Base-by-base conservation (phyloP, 352 stramenopile genomes). In the Phytophthora sansomeana region DNA sequence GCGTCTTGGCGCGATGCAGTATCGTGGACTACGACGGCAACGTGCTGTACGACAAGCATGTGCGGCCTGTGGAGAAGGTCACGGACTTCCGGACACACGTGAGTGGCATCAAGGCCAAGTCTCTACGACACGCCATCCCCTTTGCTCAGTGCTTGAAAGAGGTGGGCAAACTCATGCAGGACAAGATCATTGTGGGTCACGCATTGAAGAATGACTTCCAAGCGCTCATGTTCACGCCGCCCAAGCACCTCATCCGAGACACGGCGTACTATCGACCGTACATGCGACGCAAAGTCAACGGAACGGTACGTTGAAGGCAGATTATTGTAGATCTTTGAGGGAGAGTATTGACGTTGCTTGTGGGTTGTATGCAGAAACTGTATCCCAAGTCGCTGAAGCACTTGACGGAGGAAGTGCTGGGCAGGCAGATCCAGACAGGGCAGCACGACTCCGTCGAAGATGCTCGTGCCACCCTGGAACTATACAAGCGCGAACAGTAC, bases 381-480 rank as follows among this genome's bases (percentile, higher is more conserved):
- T 92, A 78, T 52, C 88, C 88, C 4, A 93, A 93, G 69, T 88
- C 88, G 43, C 67, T 96, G 29, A 93, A 92, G 75, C 60, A 91
- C 52, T 71, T 96, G 51, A 71, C 85, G 9, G 69, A 87, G 48
- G 86, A 95, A 56, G 73, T 95, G 10, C 69, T 96, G 33, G 71
- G 67, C 30, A 67, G 75, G 38, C 62, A 85, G 64, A 95, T 95
- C 58, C 88, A 96, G 48, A 80, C 67, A n/a, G 86, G 88, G 58
- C 84, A 95, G 74, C 88, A 96, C 80, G 83, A 96, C 75, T 96
- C 88, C n/a, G 88, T 96, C 26, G 85, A 93, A 66, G 88, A 95
- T 78, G 88, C 88, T 14, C 86, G 83, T 21, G 85, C 86, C 6
- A 80, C 88, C 9, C 56, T 96, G 41, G 73, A 84, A 17, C 74